Evolutionary conservation across 2,329 filamentous ascomycete genomes (phyloP), one percentile per base, ranked within the genome.

Genomic region (Aspergillus oerlinghausenensis): DNA sequence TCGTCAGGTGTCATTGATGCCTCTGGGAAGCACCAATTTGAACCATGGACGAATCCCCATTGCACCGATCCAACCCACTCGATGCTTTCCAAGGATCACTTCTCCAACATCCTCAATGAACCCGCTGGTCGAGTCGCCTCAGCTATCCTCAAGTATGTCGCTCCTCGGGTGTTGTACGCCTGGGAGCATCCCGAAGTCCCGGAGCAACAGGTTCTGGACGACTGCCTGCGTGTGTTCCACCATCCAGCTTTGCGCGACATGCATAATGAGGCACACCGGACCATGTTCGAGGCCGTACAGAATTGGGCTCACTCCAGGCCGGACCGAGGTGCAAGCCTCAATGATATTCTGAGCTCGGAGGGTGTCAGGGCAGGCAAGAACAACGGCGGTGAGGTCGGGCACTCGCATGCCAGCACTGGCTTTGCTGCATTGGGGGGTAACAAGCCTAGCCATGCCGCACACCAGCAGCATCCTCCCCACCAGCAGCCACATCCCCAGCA

Each of bases 101-200:
- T 92, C 67, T 89, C 88, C 61, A 91, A 92, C 67, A 74, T 90
- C 9, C 78, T 92, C 55, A 92, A 92, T 75, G 83, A 88, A 9
- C 88, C 87, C 59, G 88, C 88, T n/a, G 88, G 89, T 5, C 81
- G 85, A 45, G 83, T 92, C 14, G 88, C 89, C 7, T 79, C 86
- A 4, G 86, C 85, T 0, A 88, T 96, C 57, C 77, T 97, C 25
- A 86, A 95, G 78, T 97, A 96, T 66, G 85, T 89, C 32, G 90
- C 92, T 1, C 93, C 93, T 1, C 89, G 93, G 35, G 78, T 97
- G 50, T 81, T 99, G 21, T 96, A 93, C 69, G 93, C 92, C 3
- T 97, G 92, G 91, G 90, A 97, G 62, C 89, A 97, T 70, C 84
- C 88, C 2, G 85, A 88, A 47, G 86, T 96, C 0, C 85, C 90